Conservation (phyloP, 345 rosid species). For the Hibiscus syriacus region DNA sequence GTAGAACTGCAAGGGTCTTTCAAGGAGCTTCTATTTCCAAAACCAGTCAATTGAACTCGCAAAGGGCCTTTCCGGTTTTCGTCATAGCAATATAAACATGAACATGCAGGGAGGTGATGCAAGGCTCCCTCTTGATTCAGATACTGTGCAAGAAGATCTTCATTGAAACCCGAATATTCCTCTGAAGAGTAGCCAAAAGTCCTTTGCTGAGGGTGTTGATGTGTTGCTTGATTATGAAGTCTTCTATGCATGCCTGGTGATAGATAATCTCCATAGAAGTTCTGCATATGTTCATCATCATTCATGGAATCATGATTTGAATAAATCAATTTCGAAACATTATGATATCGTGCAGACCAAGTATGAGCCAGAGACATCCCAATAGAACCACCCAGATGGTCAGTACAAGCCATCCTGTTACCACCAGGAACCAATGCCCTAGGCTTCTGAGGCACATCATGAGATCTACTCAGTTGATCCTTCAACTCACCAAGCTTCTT, state of each 20-base stretch:
- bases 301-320: background rate
- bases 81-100: constrained; percentile 51
- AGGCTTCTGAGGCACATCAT: background rate
- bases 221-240: constrained; percentile 25
- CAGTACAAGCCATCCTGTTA: too few species aligned
- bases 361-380: too few species aligned
- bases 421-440: constrained; percentile 15
- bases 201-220: constrained; percentile 26
- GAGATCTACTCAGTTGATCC: too few species aligned
- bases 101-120: constrained; percentile 51
- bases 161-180: too few species aligned
- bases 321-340: background rate
- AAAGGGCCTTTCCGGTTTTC: constrained; percentile 37
- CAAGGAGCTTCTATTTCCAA: constrained; percentile 24
- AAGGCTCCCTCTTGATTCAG: constrained; percentile 18
- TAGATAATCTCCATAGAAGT: constrained; percentile 27
- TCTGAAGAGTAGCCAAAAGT: constrained; percentile 34
- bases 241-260: constrained; percentile 35
- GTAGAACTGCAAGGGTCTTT: constrained; percentile 31
- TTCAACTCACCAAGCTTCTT: too few species aligned
- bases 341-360: too few species aligned
- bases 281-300: background rate
- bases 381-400: too few species aligned
- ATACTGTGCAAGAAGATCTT: too few species aligned
- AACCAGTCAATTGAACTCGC: constrained; percentile 36